Base-by-base conservation (phyloP, 371 early-diverging fungal genomes). In the Synchytrium microbalum region DNA sequence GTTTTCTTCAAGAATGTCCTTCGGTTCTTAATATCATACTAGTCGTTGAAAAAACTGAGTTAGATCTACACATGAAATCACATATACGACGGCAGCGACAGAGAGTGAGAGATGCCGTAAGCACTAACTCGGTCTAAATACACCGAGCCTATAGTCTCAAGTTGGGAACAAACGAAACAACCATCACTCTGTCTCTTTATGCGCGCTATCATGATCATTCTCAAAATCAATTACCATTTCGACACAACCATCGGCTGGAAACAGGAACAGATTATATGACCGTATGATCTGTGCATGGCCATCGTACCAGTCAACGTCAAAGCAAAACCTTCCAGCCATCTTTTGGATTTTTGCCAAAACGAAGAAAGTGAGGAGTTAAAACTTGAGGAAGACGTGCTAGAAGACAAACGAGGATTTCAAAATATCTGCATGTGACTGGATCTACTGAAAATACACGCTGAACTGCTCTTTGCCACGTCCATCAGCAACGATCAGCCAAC, bases 1-100 rank as follows among this genome's bases (percentile, higher is more conserved):
- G 75, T 74, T 14, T 79, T 65, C 65, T 77, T 80, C 32, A 81
- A 61, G 59, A 81, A 81, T 0, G 79, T 79, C n/a, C 79, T 60
- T 19, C 67, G 69, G 26, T 72, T 72, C 60, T 80, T 80, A 51
- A 69, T 32, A 65, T 81, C 82, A 64, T 75, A 79, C 81, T 81
- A 30, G 51, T 19, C 14, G 10, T 57, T 51, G 13, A 51, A 14
- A 51, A 51, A n/a, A 51, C 10, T 24, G 58, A 59, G 2, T 2
- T 30, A 26, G 3, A 10, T 1, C 2, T 2, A 68, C 5, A 2
- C 2, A 68, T 16, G 24, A 5, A 2, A 2, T 8, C 1, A 33
- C 2, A 27, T 64, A 63, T 25, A 63, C 10, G 13, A 64, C 16
- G 27, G 16, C 13, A 14, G 63, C 51, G n/a, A 14, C 13, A 14